Evolutionary conservation across 805 yeast species (phyloP).

Genomic region (Barnettozyma californica): DNA sequence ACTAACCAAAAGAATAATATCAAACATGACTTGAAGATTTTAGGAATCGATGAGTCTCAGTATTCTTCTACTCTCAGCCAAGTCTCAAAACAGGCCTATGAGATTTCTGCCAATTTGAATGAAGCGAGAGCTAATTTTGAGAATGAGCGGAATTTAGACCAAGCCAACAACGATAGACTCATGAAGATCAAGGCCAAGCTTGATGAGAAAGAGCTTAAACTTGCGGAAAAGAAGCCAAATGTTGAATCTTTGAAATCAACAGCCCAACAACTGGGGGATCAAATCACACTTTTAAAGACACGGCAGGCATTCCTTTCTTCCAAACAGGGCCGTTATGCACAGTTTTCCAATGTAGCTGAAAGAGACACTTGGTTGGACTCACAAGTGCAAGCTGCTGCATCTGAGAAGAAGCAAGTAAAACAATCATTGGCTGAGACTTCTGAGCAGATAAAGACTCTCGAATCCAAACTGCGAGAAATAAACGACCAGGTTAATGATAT

Average conservation of each 20-base stretch:
- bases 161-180: constrained; percentile 19
- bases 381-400: constrained; percentile 39
- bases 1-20: constrained; percentile 41
- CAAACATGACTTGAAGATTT: constrained; percentile 44
- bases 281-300: constrained; percentile 38
- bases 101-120: constrained; percentile 40
- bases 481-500: constrained; percentile 30
- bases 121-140: constrained; percentile 32
- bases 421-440: constrained; percentile 8
- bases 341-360: constrained; percentile 49
- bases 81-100: constrained; percentile 41
- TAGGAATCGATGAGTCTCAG: constrained; percentile 52
- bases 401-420: constrained; percentile 24
- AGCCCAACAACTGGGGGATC: constrained; percentile 37
- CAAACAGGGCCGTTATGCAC: constrained; percentile 65
- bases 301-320: constrained; percentile 57
- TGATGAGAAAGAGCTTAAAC: constrained; percentile 31
- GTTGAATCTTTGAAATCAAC: constrained; percentile 32
- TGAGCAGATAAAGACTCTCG: constrained; percentile 13
- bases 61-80: constrained; percentile 46
- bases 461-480: constrained; percentile 19
- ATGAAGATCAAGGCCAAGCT: constrained; percentile 23
- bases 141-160: constrained; percentile 29
- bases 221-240: constrained; percentile 36
- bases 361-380: constrained; percentile 61